Evolutionary conservation across 345 rosid species (phyloP).

Genomic region (Iberis pinnata): DNA sequence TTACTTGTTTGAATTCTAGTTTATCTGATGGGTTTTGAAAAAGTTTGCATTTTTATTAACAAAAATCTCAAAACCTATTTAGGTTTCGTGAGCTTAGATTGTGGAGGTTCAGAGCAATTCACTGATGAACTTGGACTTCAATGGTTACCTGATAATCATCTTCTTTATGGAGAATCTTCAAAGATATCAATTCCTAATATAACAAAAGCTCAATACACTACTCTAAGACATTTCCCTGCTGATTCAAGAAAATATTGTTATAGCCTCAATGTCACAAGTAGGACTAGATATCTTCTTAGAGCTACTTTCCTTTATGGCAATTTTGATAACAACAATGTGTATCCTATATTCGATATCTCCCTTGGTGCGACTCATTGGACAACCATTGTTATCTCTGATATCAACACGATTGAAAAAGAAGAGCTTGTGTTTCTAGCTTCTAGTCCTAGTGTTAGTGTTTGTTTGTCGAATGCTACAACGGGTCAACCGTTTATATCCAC

Average conservation of each 20-base stretch:
- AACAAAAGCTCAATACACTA: slow-evolving; percentile 64
- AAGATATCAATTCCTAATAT: slow-evolving; percentile 51
- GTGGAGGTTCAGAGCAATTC: slow-evolving; percentile 70
- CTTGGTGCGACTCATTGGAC: slow-evolving; percentile 90
- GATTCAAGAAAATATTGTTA: slow-evolving; percentile 91
- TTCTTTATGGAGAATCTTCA: slow-evolving; percentile 56
- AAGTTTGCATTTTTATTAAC: neutral
- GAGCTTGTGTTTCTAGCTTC: slow-evolving; percentile 89
- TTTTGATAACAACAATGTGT: slow-evolving; percentile 79
- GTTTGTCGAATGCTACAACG: slow-evolving; percentile 93
- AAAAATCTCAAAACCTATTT: neutral
- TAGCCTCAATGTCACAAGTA: slow-evolving; percentile 52
- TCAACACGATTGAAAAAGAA: slow-evolving; percentile 47
- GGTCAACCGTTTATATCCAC: slow-evolving; percentile 97
- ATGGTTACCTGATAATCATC: slow-evolving; percentile 67
- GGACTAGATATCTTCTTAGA: slow-evolving; percentile 84
- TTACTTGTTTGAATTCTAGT: neutral
- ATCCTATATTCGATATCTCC: slow-evolving; percentile 89
- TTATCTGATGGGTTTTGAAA: slow-evolving; percentile 3
- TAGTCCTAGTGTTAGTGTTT: slow-evolving; percentile 58
- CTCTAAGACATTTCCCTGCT: slow-evolving; percentile 86
- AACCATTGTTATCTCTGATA: slow-evolving; percentile 79
- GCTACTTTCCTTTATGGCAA: slow-evolving; percentile 92
- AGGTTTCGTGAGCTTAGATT: slow-evolving; percentile 94
- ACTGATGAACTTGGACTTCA: slow-evolving; percentile 74